These are phyloP conservation scores for Boletus sensibilis DNA, from an alignment of 768 basidiomycete species.

Conservation along the genomic window DNA sequence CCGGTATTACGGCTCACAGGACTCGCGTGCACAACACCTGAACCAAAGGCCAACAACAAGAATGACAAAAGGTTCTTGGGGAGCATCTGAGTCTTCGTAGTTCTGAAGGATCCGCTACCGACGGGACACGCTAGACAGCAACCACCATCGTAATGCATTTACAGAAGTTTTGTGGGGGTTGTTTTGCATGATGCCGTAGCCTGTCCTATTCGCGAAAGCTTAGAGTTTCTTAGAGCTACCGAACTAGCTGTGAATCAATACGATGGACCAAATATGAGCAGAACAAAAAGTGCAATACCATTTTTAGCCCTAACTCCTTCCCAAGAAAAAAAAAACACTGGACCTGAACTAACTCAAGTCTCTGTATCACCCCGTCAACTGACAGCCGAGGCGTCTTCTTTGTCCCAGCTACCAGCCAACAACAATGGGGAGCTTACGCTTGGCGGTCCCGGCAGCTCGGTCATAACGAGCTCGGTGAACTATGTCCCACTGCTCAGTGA, in stretches of 20 bases:
- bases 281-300: too few relatives aligned
- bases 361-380: too few relatives aligned
- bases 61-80: slow-evolving; percentile 3
- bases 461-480: slow-evolving; percentile 10
- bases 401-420: slow-evolving; percentile 21
- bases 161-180: background rate
- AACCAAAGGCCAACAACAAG: slow-evolving; percentile 10
- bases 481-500: slow-evolving; percentile 29
- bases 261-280: background rate
- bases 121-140: background rate
- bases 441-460: slow-evolving; percentile 23
- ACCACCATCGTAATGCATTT: too few relatives aligned
- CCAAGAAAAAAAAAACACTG: too few relatives aligned
- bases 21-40: slow-evolving; percentile 1
- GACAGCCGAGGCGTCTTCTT: slow-evolving; percentile 37
- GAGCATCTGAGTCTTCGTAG: background rate
- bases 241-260: too few relatives aligned
- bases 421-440: slow-evolving; percentile 28
- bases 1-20: slow-evolving; percentile 3
- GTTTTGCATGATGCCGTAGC: background rate
- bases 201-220: too few relatives aligned
- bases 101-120: background rate
- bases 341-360: too few relatives aligned
- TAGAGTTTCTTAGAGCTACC: too few relatives aligned
- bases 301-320: too few relatives aligned